Conservation (phyloP, 2,329 filamentous ascomycete genomes). For the Elsinoe perseae region DNA sequence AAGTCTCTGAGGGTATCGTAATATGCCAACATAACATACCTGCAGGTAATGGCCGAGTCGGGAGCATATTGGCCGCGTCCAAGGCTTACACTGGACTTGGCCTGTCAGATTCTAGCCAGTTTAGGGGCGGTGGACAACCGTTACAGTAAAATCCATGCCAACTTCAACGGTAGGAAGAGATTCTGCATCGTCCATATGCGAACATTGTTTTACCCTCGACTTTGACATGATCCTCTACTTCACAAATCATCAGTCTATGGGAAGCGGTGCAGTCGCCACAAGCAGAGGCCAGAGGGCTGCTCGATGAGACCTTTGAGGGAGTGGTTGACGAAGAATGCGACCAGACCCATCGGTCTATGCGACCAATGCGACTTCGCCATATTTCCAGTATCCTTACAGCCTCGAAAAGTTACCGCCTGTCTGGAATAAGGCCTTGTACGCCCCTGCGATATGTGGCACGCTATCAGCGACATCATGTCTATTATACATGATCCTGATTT, state of each 20-base stretch:
- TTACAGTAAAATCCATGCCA: neutral
- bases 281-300: neutral
- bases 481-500: constrained; percentile 25
- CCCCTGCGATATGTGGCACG: constrained; percentile 23
- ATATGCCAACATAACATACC: too few species aligned
- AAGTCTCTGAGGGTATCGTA: too few species aligned
- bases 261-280: neutral
- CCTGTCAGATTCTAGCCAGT: neutral
- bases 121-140: neutral
- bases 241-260: neutral
- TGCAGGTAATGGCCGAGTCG: neutral
- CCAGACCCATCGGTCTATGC: neutral
- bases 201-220: neutral
- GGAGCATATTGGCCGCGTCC: neutral
- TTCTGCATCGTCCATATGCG: neutral
- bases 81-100: neutral
- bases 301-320: neutral
- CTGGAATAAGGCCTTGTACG: constrained; percentile 23
- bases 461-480: constrained; percentile 25
- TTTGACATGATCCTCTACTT: neutral
- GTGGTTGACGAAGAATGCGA: neutral
- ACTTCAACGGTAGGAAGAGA: neutral
- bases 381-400: constrained; percentile 27
- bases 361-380: constrained; percentile 16
- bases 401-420: constrained; percentile 17